These are phyloP conservation scores for Nicotiana otophora DNA, from an alignment of 257 asterid genomes.

Conservation along the genomic window DNA sequence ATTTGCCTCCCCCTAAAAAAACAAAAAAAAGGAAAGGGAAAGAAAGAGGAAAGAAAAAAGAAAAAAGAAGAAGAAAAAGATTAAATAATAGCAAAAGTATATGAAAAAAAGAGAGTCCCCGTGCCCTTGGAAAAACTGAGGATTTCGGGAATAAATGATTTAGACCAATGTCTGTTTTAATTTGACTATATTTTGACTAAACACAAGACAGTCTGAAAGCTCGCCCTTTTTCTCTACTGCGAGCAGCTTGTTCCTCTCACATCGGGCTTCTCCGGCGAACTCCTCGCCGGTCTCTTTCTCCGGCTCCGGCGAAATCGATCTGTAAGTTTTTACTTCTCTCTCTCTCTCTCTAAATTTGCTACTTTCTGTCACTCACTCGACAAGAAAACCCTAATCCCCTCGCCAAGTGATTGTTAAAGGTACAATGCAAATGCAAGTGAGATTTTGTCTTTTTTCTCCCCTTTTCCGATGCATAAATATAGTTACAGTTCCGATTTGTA, in stretches of 20 bases:
- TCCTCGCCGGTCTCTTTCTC: background rate
- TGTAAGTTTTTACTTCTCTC: background rate
- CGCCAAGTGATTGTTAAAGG: background rate
- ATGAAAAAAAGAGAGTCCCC: background rate
- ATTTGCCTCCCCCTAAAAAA: too few species aligned
- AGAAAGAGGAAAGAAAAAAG: too few species aligned
- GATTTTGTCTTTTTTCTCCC: background rate
- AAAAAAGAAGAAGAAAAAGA: too few species aligned
- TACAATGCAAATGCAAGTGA: background rate
- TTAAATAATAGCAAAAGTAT: background rate
- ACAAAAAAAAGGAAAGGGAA: too few species aligned
- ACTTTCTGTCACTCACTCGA: background rate
- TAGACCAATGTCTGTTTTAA: background rate
- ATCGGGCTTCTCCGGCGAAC: background rate
- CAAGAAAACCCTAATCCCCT: background rate
- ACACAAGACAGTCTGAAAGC: background rate
- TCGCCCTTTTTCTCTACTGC: background rate
- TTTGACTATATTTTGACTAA: constrained; percentile 3
- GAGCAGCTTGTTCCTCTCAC: background rate
- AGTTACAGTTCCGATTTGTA: constrained; percentile 1
- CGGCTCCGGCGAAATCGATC: background rate
- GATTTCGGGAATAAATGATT: background rate
- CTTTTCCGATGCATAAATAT: background rate
- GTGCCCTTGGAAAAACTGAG: background rate
- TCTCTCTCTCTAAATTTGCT: background rate